Conservation (phyloP, 306 rosid species). For the Gastrolobium villosum region DNA sequence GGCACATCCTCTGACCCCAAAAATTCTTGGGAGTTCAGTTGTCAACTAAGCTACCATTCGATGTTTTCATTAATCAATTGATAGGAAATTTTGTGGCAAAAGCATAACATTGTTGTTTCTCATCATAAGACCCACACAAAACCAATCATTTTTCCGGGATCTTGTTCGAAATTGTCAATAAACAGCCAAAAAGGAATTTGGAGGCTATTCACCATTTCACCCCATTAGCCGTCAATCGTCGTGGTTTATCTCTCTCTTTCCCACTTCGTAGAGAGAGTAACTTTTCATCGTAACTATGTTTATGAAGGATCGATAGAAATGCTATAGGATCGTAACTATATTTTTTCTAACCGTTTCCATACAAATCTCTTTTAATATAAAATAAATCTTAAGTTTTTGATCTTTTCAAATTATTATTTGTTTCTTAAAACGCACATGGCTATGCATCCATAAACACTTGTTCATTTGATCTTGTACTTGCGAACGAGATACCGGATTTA, state of each 20-base stretch:
- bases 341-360: too few relatives aligned
- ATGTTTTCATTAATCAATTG: conserved; percentile 4
- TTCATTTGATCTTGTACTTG: conserved; percentile 33
- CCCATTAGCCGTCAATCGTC: not conserved
- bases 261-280: not conserved
- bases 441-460: not conserved
- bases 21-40: too few relatives aligned
- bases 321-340: not conserved
- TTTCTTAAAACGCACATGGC: not conserved
- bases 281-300: not conserved
- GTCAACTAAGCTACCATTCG: too few relatives aligned
- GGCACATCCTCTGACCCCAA: too few relatives aligned
- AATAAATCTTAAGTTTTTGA: not conserved
- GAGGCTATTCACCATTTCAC: not conserved
- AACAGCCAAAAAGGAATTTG: conserved; percentile 44
- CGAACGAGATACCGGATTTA: not conserved
- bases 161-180: conserved; percentile 33
- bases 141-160: conserved; percentile 42
- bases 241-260: not conserved
- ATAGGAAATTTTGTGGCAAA: conserved; percentile 47
- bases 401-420: not conserved
- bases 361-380: too few relatives aligned
- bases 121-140: conserved; percentile 53
- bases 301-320: not conserved
- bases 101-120: conserved; percentile 54